phyloP scores from a whole-genome alignment of 2,329 filamentous ascomycete species.

The Aspergillus fructus region DNA sequence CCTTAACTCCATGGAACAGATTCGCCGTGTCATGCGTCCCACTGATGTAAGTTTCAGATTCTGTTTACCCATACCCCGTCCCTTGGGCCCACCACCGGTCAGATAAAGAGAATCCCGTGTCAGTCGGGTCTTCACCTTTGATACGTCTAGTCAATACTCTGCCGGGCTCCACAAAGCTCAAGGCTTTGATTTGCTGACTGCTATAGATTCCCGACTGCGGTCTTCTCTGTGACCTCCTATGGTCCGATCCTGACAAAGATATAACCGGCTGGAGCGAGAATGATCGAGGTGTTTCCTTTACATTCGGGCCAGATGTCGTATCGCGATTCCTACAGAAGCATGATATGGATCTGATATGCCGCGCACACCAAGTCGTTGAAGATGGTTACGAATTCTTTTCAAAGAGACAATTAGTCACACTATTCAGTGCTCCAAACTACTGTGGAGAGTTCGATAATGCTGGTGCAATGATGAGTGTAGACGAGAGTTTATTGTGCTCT shows the following conservation, averaged over 20 bases:
- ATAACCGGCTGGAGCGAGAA: slow-evolving; percentile 99
- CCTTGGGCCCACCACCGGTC: background rate
- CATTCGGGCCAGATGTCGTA: slow-evolving; percentile 95
- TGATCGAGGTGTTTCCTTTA: slow-evolving; percentile 97
- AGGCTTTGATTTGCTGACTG: slow-evolving; percentile 41
- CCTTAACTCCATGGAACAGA: slow-evolving; percentile 99
- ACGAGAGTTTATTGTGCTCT: slow-evolving; percentile 96
- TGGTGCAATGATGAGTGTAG: slow-evolving; percentile 99
- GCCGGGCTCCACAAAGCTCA: slow-evolving; percentile 31
- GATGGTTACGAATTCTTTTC: slow-evolving; percentile 99
- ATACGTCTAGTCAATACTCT: slow-evolving; percentile 15
- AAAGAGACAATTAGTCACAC: slow-evolving; percentile 92
- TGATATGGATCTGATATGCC: slow-evolving; percentile 99
- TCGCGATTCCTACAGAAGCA: slow-evolving; percentile 98
- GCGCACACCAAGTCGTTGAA: slow-evolving; percentile 97
- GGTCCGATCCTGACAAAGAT: slow-evolving; percentile 99
- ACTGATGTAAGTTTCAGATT: slow-evolving; percentile 76
- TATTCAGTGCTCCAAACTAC: slow-evolving; percentile 98
- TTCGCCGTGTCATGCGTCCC: slow-evolving; percentile 95
- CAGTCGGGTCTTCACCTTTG: background rate
- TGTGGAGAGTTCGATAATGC: slow-evolving; percentile 99
- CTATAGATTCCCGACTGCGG: slow-evolving; percentile 93
- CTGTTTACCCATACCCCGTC: background rate
- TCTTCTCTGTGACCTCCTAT: slow-evolving; percentile 93
- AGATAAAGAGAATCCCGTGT: background rate